Base-by-base conservation (phyloP, 352 stramenopile genomes). In the Phytopythium aichiense region DNA sequence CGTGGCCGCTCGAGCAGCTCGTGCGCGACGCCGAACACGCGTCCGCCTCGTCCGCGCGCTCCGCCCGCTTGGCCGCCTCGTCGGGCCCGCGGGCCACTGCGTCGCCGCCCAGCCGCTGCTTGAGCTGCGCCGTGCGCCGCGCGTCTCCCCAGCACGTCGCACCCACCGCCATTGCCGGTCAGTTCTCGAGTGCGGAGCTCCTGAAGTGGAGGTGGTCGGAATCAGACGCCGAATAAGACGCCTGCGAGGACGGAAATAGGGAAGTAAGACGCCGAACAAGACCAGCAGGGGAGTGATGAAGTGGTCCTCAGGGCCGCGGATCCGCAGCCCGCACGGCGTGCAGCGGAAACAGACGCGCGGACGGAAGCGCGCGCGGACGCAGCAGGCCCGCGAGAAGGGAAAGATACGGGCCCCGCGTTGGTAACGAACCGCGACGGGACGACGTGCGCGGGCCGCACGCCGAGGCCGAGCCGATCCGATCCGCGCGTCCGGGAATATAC, bases 1-100 rank as follows among this genome's bases (percentile, higher is more conserved):
- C 73, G 55, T 72, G 65, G 33, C 74, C 74, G 35, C 72, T 87
- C 15, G 71, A 72, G 66, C 70, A 84, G 48, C 77, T 84, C 15
- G 72, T 84, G 28, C 65, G 71, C 6, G 72, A 65, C 37, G 62
- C 71, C 0, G 65, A 79, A 7, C 64, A 76, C 16, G 74, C 58
- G 57, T 75, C 73, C 18, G 54, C 72, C 40, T 76, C 66, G 7
- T 71, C 73, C 40, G 54, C 56, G 38, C 57, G 38, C 15, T 4
- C 23, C 4, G 61, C 48, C 16, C n/a, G 13, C 25, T 42, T 7
- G 18, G 16, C 2, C 56, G 28, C 18, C 45, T 56, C 30, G 50
- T 18, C 23, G 31, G 28, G 8, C 56, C 49, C n/a, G 50, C 13
- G 13, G 51, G 8, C 33, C 31, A 2, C 6, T 7, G 5, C 11